Percentiles rank a stretch among this genome's conserved stretches.
Evolutionary conservation across 495 filamentous ascomycete genomes (phyloP).

Genomic region (Collariella sp.): DNA sequence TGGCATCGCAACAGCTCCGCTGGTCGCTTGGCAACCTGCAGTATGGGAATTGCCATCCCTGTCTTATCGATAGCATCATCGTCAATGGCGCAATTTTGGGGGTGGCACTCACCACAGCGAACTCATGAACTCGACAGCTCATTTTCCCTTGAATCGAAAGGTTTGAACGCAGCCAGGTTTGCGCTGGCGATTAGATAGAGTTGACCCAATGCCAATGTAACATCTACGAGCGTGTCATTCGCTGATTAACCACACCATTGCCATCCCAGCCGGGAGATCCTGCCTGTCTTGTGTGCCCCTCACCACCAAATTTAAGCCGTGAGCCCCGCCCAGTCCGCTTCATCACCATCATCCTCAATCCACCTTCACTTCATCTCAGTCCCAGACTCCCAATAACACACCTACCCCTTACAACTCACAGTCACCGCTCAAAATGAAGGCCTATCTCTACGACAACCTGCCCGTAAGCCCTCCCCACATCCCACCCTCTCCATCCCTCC

Average conservation of each 20-base stretch:
- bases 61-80: too few species aligned
- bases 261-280: not conserved
- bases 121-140: too few species aligned
- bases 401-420: not conserved
- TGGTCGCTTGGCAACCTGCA: too few species aligned
- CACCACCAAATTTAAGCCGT: slow-evolving; percentile 9
- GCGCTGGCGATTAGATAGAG: not conserved
- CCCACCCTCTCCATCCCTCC: slow-evolving; percentile 10
- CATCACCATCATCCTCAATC: not conserved
- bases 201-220: not conserved
- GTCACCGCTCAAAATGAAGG: slow-evolving; percentile 51
- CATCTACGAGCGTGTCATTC: not conserved
- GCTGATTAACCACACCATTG: not conserved
- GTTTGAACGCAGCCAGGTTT: not conserved
- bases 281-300: not conserved
- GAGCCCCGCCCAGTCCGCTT: slow-evolving; percentile 4
- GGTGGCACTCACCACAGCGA: too few species aligned
- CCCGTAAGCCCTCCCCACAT: slow-evolving; percentile 45
- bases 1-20: too few species aligned
- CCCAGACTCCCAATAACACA: not conserved
- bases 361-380: not conserved
- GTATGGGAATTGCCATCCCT: too few species aligned
- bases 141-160: too few species aligned
- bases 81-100: too few species aligned
- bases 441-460: slow-evolving; percentile 75